Evolutionary conservation across 495 filamentous ascomycete genomes (phyloP), one percentile per base, ranked within the genome.

Genomic region (Hypoxylon lienhwacheense): DNA sequence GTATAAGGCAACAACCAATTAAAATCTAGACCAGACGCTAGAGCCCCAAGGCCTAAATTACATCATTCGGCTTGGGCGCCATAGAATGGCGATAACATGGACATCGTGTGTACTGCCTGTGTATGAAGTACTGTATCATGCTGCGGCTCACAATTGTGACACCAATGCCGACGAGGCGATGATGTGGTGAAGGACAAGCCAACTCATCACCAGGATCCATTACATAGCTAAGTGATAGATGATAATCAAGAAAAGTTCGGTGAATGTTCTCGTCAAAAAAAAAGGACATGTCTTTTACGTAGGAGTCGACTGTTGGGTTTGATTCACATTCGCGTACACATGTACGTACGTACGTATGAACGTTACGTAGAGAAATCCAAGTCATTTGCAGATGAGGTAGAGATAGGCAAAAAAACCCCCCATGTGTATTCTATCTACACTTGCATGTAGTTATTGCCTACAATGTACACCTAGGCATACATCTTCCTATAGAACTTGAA

Each of bases 161-260:
- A 50, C 31, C 45, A 29, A 48, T 21, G 36, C 33, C 26, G 21
- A 48, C 20, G 42, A 47, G 40, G 36, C 55, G 15, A 47, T 63
- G 60, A 59, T 53, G 52, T 63, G 60, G 63, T 45, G 28, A 56
- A 36, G 36, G 43, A 24, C 33, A 19, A 44, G 64, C 64, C 64
- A 66, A 47, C 64, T 66, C 64, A 66, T 60, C 64, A 56, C 26
- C 15, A 41, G 43, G 48, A 48, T 59, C 49, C 44, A 48, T 52
- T 29, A n/a, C 29, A 45, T 49, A n/a, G 19, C 37, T 47, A 51
- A 26, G 42, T 53, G 48, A 60, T 47, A 56, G 44, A 43, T 58
- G 53, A 58, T 39, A 44, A 47, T 32, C 20, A 40, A 5, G 47
- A 11, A 45, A 21, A 57, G 42, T 55, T 66, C 54, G 55, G 55